Conservation (phyloP, 805 yeast species). For the Teunomyces aglyptinius region DNA sequence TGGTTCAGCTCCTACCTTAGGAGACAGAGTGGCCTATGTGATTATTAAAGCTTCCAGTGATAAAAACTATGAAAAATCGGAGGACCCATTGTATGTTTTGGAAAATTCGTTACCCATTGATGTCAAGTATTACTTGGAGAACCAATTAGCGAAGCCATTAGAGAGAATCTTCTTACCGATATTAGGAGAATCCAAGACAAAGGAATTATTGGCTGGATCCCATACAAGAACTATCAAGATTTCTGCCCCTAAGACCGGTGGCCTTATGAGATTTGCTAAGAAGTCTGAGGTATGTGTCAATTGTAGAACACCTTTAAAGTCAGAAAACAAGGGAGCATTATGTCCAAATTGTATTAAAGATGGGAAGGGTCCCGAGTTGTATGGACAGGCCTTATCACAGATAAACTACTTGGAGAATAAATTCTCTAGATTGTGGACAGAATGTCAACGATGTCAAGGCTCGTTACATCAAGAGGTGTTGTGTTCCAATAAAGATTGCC, state of each 20-base stretch:
- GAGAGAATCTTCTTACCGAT: constrained; percentile 94
- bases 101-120: constrained; percentile 93
- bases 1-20: constrained; percentile 94
- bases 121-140: constrained; percentile 88
- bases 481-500: constrained; percentile 95
- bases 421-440: constrained; percentile 92
- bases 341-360: constrained; percentile 74
- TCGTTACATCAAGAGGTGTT: constrained; percentile 92
- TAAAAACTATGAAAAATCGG: constrained; percentile 92
- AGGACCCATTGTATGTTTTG: constrained; percentile 90
- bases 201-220: constrained; percentile 74
- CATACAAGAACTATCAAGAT: constrained; percentile 78
- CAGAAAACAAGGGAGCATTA: constrained; percentile 62
- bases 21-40: constrained; percentile 98
- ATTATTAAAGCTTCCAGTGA: constrained; percentile 75
- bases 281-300: constrained; percentile 86
- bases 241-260: constrained; percentile 77
- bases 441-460: constrained; percentile 97
- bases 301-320: constrained; percentile 77
- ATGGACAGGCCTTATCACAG: constrained; percentile 75
- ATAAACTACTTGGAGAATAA: constrained; percentile 78
- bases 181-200: constrained; percentile 80
- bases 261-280: constrained; percentile 87
- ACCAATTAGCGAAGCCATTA: constrained; percentile 89
- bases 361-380: constrained; percentile 64